A percentile compares a stretch with the other conserved stretches of the same genome.
Evolutionary conservation across 441 rosid species (phyloP).

Genomic region (Kokia cookei): DNA sequence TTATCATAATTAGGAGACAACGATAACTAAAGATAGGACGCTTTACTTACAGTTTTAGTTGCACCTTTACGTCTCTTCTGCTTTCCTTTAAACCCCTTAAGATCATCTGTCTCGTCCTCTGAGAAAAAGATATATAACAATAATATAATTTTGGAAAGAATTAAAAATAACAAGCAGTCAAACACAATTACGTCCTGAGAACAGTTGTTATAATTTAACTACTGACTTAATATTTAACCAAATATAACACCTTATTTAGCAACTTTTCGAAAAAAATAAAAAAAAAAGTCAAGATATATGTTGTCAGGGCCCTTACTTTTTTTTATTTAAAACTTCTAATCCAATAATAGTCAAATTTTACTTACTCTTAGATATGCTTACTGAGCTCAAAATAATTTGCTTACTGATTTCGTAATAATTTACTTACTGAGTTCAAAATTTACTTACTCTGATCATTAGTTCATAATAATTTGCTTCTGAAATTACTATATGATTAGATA

Average conservation of each 20-base stretch:
- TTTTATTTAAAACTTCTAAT: no score
- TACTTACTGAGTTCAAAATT: no score
- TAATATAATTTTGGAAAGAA: neutral
- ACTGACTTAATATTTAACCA: neutral
- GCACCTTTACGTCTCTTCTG: conserved; percentile 37
- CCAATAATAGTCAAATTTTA: no score
- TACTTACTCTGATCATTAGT: no score
- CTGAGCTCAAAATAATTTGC: no score
- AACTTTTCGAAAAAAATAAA: neutral
- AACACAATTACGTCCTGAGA: neutral
- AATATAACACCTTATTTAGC: neutral
- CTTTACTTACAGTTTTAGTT: conserved; percentile 34
- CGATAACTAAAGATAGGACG: neutral
- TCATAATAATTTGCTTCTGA: no score
- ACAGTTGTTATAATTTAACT: neutral
- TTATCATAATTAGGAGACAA: neutral
- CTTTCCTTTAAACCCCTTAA: conserved; percentile 45
- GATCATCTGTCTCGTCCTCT: conserved; percentile 56
- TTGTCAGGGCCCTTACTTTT: no score
- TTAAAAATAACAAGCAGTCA: neutral
- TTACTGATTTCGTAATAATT: no score
- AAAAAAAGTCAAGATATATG: neutral
- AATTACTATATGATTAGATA: no score
- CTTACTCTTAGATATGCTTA: no score
- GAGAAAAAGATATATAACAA: neutral